A percentile compares a stretch with the other conserved stretches of the same genome.
These are phyloP conservation scores for Ogataea nitratoaversa DNA, from an alignment of 805 yeast genomes.

Conservation along the genomic window DNA sequence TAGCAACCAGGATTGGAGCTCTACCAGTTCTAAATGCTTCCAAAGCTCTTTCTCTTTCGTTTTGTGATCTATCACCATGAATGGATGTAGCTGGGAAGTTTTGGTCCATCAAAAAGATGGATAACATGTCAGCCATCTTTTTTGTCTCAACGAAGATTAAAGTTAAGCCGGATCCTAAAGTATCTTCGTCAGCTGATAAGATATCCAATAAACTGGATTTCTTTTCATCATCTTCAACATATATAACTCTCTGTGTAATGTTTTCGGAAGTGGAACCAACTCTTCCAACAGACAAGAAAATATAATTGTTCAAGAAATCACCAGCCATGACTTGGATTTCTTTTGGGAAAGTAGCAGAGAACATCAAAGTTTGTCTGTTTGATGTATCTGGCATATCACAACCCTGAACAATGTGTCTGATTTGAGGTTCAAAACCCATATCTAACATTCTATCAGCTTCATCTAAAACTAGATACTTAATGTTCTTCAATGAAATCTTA, in stretches of 20 bases:
- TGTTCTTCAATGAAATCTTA: slow-evolving; percentile 79
- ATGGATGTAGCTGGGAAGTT: slow-evolving; percentile 96
- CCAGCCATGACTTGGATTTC: slow-evolving; percentile 96
- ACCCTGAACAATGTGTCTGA: slow-evolving; percentile 95
- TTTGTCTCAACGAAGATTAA: slow-evolving; percentile 96
- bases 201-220: slow-evolving; percentile 86
- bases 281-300: slow-evolving; percentile 96
- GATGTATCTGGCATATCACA: slow-evolving; percentile 95
- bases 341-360: slow-evolving; percentile 98
- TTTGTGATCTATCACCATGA: slow-evolving; percentile 98
- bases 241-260: slow-evolving; percentile 88
- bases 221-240: slow-evolving; percentile 92
- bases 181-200: slow-evolving; percentile 67
- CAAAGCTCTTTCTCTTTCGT: slow-evolving; percentile 96
- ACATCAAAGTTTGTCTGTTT: slow-evolving; percentile 95
- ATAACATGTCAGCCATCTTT: slow-evolving; percentile 95
- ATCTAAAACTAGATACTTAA: slow-evolving; percentile 91
- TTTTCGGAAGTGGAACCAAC: slow-evolving; percentile 99
- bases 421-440: slow-evolving; percentile 99
- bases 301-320: slow-evolving; percentile 93
- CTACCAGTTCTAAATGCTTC: slow-evolving; percentile 89
- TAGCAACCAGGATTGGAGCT: slow-evolving; percentile 94
- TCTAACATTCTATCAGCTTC: slow-evolving; percentile 99
- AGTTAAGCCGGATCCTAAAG: slow-evolving; percentile 62
- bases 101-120: slow-evolving; percentile 85